Conservation (phyloP, 2,329 filamentous ascomycete species). For the Diaporthe citri region DNA sequence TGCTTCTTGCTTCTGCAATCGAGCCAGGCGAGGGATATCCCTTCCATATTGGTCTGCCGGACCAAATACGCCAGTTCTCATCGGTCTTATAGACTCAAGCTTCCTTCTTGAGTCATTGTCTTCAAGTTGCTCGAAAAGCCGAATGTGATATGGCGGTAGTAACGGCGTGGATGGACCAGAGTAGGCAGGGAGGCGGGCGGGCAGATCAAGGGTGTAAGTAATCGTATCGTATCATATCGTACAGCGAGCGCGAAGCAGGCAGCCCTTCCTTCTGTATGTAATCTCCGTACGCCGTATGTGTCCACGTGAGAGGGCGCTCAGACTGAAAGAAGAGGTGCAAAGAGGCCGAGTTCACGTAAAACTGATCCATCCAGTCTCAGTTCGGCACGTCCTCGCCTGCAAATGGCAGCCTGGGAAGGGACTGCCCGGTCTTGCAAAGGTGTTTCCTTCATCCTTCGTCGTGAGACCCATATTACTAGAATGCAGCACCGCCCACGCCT, state of each 20-base stretch:
- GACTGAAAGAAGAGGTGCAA: neutral
- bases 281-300: neutral
- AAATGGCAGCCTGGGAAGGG: neutral
- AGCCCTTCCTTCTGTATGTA: neutral
- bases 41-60: neutral
- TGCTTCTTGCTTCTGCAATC: neutral
- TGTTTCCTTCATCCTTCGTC: neutral
- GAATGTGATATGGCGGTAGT: neutral
- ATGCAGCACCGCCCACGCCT: constrained; percentile 66
- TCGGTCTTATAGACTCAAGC: neutral
- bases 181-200: neutral
- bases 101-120: neutral
- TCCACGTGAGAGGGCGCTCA: neutral
- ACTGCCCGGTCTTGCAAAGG: neutral
- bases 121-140: neutral
- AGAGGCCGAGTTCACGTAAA: neutral
- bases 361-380: no score
- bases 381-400: neutral
- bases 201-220: neutral
- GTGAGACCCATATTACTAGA: constrained; percentile 50
- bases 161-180: no score
- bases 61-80: neutral
- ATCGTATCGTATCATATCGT: constrained; percentile 1
- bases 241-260: constrained; percentile 6
- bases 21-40: neutral